Percentiles rank a stretch among this genome's conserved stretches.
Conservation (phyloP, 441 rosid genomes). For the Pelargonium fulgidum region DNA sequence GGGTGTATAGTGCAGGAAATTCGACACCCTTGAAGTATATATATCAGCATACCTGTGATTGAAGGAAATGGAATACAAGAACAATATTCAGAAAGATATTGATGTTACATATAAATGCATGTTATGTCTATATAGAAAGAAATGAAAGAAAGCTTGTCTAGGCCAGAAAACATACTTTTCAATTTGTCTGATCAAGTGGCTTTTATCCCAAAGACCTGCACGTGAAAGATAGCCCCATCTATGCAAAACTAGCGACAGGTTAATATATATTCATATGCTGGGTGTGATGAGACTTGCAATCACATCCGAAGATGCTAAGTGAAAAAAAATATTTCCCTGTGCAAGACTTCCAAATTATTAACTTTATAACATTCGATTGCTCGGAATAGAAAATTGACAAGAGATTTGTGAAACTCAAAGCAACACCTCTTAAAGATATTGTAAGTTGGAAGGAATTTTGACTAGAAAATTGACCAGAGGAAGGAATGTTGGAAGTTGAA, state of each 20-base stretch:
- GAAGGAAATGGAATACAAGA: not conserved
- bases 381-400: too few relatives aligned
- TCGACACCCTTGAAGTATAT: slow-evolving; percentile 85
- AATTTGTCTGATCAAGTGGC: slow-evolving; percentile 93
- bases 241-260: slow-evolving; percentile 17
- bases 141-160: not conserved
- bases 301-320: too few relatives aligned
- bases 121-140: not conserved
- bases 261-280: not conserved
- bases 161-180: slow-evolving; percentile 55
- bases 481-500: too few relatives aligned
- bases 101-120: not conserved
- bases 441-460: too few relatives aligned
- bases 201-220: slow-evolving; percentile 93
- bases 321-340: too few relatives aligned
- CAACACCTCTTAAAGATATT: too few relatives aligned
- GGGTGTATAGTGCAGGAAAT: slow-evolving; percentile 74
- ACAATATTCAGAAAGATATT: not conserved
- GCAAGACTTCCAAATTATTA: too few relatives aligned
- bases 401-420: too few relatives aligned
- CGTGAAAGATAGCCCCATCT: slow-evolving; percentile 98
- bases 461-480: too few relatives aligned
- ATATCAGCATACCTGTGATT: slow-evolving; percentile 83
- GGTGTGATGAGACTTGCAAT: too few relatives aligned
- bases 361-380: too few relatives aligned